Evolutionary conservation across 441 rosid species (phyloP), one percentile per base, ranked within the genome.

Genomic region (Adansonia grandidieri): DNA sequence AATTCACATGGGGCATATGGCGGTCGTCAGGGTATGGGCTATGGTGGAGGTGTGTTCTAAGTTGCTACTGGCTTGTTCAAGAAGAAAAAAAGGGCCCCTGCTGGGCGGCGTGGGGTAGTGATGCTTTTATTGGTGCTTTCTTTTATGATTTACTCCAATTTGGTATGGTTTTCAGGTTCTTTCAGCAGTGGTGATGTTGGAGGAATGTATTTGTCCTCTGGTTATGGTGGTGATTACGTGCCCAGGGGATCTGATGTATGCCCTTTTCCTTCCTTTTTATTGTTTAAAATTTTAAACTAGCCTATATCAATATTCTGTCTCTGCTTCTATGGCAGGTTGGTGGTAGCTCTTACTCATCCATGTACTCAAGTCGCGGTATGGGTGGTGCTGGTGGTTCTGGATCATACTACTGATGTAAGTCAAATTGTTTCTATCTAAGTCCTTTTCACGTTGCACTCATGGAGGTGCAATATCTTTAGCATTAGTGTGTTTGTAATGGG

Each of bases 241-340:
- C 76, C 95, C 73, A 92, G 97, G 69, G 89, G 93, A 44, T 80
- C 89, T 86, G 98, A 93, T 88, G 99, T 93, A 89, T 81, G 89
- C 58, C 20, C 15, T 61, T 5, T 47, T 53, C 42, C 9, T 1
- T 42, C 15, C 32, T 32, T 22, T 40, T 45, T 10, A 2, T 58
- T 11, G 42, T 65, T 24, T 8, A 9, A 51, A 48, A 56, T 15
- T 40, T 50, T 2, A 40, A 40, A 24, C 11, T 53, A 17, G n/a
- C 50, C 7, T 53, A 10, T 24, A 7, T 11, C 32, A 11, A 37
- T 64, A 61, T 66, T 22, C 71, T 17, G 63, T 72, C 32, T 79
- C 10, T 14, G 22, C 68, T 81, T 71, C 51, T 13, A 42, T 82
- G 79, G 77, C 88, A 96, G 99, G 98, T 86, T 82, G 97, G 96